These are phyloP conservation scores for Fragilaria crotonensis DNA, from an alignment of 108 stramenopile genomes.

Conservation along the genomic window DNA sequence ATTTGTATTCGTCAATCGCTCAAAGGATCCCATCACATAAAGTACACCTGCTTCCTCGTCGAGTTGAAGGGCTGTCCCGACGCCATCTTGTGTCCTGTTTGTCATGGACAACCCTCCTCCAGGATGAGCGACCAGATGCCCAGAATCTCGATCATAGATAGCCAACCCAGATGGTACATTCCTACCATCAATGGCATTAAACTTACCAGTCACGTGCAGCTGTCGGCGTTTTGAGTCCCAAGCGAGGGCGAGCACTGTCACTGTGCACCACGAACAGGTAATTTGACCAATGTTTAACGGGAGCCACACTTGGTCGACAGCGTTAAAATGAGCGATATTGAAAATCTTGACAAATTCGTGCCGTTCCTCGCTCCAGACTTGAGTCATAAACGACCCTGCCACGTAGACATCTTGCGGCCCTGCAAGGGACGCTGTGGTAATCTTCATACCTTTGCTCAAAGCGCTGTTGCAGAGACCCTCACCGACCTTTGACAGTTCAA, in stretches of 20 bases:
- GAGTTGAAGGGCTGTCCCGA: slow-evolving; percentile 73
- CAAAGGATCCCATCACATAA: slow-evolving; percentile 87
- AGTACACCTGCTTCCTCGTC: slow-evolving; percentile 81
- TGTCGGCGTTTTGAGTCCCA: slow-evolving; percentile 84
- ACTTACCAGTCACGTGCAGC: slow-evolving; percentile 86
- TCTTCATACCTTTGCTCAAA: slow-evolving; percentile 83
- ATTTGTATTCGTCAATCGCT: slow-evolving; percentile 52
- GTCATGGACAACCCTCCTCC: slow-evolving; percentile 79
- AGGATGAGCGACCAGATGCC: slow-evolving; percentile 80
- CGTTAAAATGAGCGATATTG: slow-evolving; percentile 90
- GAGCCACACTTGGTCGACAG: slow-evolving; percentile 76
- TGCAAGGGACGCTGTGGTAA: slow-evolving; percentile 75
- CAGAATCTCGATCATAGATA: slow-evolving; percentile 74
- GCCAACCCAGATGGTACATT: slow-evolving; percentile 80
- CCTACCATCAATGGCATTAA: slow-evolving; percentile 81
- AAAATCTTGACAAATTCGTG: slow-evolving; percentile 90
- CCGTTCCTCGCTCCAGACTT: slow-evolving; percentile 90
- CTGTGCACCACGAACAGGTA: slow-evolving; percentile 88
- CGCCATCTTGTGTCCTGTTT: slow-evolving; percentile 75
- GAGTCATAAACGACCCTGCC: slow-evolving; percentile 88
- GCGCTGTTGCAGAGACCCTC: slow-evolving; percentile 92
- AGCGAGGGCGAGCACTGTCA: slow-evolving; percentile 82
- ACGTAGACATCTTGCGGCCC: slow-evolving; percentile 80
- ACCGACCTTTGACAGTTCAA: slow-evolving; percentile 74
- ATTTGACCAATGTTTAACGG: slow-evolving; percentile 87